These are phyloP conservation scores for Globisporangium emineosum DNA, from an alignment of 352 stramenopile species.

Conservation along the genomic window DNA sequence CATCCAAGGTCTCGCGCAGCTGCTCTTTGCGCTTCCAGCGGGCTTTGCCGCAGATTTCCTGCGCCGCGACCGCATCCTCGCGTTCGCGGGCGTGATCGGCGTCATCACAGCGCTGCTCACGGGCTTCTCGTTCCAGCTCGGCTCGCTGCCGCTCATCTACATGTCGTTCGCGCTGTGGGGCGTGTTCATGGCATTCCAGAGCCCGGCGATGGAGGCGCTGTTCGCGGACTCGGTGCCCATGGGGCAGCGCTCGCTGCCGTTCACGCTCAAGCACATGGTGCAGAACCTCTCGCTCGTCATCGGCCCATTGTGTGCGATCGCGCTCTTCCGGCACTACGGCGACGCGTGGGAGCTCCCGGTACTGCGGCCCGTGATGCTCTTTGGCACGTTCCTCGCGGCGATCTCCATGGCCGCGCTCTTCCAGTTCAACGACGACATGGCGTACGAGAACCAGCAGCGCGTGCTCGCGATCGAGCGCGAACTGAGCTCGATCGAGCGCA, in stretches of 20 bases:
- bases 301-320: conserved; percentile 54
- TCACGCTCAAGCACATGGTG: conserved; percentile 73
- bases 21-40: conserved; percentile 48
- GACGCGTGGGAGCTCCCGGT: conserved; percentile 71
- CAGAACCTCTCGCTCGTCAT: conserved; percentile 46
- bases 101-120: conserved; percentile 37
- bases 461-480: conserved; percentile 56
- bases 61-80: conserved; percentile 53
- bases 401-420: conserved; percentile 65
- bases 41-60: conserved; percentile 53
- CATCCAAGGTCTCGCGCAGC: conserved; percentile 50
- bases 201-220: conserved; percentile 72
- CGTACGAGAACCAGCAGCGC: conserved; percentile 62
- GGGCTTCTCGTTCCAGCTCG: conserved; percentile 41
- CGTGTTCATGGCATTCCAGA: conserved; percentile 70
- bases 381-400: conserved; percentile 57
- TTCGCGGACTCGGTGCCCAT: conserved; percentile 82
- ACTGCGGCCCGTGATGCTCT: conserved; percentile 62
- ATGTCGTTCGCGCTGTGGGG: conserved; percentile 75
- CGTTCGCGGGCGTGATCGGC: conserved; percentile 34
- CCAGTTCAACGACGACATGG: conserved; percentile 75
- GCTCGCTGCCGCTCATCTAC: conserved; percentile 49
- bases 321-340: conserved; percentile 69
- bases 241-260: conserved; percentile 65
- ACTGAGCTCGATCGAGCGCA: conserved; percentile 56